Evolutionary conservation across 1,284 basidiomycete species (phyloP), one percentile per base, ranked within the genome.

Genomic region (Boletus sp.): DNA sequence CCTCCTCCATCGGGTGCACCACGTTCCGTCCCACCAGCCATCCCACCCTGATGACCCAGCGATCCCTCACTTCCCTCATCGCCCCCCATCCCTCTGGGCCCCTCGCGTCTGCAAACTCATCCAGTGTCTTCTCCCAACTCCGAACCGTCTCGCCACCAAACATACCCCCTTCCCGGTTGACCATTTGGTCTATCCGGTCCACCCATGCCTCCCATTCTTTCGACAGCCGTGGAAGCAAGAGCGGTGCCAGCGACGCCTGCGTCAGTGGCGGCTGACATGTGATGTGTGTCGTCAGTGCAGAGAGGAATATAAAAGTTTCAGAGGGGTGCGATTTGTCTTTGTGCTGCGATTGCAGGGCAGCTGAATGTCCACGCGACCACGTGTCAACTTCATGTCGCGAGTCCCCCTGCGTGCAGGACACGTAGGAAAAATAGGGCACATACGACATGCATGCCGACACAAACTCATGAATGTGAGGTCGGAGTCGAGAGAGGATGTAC

Each of bases 171-270:
- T 84, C 72, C n/a, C 68, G 71, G 58, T 90, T 89, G 2, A 87
- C 83, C 9, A 77, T 67, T 16, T 78, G 69, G 56, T 88, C 83
- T 25, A 90, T 72, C 37, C 74, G 74, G 36, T 78, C 72, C n/a
- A 88, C 72, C 88, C 88, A 91, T 12, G 78, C 80, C 41, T 69
- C 75, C 88, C 88, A 91, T 62, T 91, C 88, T 37, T 80, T 73
- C 9, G 72, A 57, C 30, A 91, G 66, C 13, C 84, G 81, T 2
- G 79, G 77, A 43, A 82, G 69, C 4, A 89, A 65, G 43, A 76
- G 64, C 7, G 78, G 79, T 8, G 67, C 71, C 19, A 90, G 69
- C 34, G 77, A 74, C 8, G 74, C 69, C 55, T 84, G 81, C 4
- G 82, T 73, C 6, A 89, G 72, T 2, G 78, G 65, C 0, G 85